Conservation (phyloP, 805 yeast species). For the Candida qinlingensis region DNA sequence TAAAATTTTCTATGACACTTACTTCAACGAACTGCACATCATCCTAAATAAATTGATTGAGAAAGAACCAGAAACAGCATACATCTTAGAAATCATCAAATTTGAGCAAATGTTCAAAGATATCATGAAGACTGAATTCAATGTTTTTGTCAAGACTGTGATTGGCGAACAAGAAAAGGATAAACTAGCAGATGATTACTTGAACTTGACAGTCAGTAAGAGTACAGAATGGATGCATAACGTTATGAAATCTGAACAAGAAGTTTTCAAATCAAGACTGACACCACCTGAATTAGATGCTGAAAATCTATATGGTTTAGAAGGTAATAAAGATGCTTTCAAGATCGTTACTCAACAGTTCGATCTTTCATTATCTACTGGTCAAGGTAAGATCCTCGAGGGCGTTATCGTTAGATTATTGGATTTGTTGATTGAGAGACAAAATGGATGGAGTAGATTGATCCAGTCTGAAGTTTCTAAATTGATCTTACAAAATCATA, state of each 20-base stretch:
- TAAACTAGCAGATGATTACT: constrained; percentile 69
- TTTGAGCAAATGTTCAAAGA: constrained; percentile 67
- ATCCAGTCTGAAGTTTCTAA: constrained; percentile 48
- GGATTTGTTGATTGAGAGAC: constrained; percentile 52
- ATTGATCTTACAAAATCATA: constrained; percentile 22
- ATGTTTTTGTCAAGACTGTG: constrained; percentile 45
- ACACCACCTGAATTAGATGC: constrained; percentile 71
- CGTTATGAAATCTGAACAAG: constrained; percentile 60
- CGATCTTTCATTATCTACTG: constrained; percentile 80
- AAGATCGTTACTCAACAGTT: constrained; percentile 86
- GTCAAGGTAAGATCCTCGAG: constrained; percentile 71
- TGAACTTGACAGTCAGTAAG: constrained; percentile 62
- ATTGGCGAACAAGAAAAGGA: constrained; percentile 71
- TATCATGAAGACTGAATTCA: constrained; percentile 46
- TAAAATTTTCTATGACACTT: constrained; percentile 53
- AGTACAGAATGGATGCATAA: constrained; percentile 83
- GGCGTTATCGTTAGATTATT: constrained; percentile 76
- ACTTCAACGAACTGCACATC: constrained; percentile 60
- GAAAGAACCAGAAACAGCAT: constrained; percentile 74
- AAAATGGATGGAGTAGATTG: constrained; percentile 52
- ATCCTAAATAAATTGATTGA: constrained; percentile 61
- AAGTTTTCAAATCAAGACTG: constrained; percentile 56
- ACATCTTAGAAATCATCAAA: constrained; percentile 66
- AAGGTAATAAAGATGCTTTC: constrained; percentile 74
- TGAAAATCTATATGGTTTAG: constrained; percentile 59